Evolutionary conservation across 2,329 filamentous ascomycete genomes (phyloP).

Genomic region (Hymenoscyphus albidus): DNA sequence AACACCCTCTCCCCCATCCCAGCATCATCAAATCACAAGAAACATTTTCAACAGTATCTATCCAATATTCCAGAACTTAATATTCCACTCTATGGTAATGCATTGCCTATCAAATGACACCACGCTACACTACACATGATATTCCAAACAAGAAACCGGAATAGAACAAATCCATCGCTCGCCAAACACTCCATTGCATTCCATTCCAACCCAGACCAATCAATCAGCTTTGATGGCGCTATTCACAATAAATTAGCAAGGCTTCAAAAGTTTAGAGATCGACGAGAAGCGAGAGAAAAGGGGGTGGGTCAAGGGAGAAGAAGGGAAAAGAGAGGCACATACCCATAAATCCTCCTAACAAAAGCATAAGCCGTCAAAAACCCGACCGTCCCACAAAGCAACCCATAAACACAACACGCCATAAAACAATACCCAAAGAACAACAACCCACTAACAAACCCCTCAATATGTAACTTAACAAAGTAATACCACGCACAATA

Average conservation of each 20-base stretch:
- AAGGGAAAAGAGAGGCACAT: constrained; percentile 37
- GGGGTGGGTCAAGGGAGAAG: neutral
- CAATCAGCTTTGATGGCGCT: constrained; percentile 2
- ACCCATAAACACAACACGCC: constrained; percentile 74
- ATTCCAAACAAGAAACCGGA: neutral
- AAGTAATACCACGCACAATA: constrained; percentile 85
- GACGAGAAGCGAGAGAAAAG: neutral
- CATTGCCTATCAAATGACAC: neutral
- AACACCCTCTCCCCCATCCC: too few species aligned
- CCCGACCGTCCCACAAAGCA: constrained; percentile 78
- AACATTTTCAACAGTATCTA: too few species aligned
- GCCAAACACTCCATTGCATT: too few species aligned
- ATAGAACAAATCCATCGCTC: neutral
- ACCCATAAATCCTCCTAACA: constrained; percentile 78
- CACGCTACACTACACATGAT: neutral
- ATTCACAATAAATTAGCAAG: neutral
- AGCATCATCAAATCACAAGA: too few species aligned
- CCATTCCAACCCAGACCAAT: neutral
- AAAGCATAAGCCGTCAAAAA: constrained; percentile 83
- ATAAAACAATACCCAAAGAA: constrained; percentile 85
- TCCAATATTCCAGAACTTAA: too few species aligned
- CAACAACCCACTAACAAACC: constrained; percentile 72
- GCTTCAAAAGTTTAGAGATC: neutral
- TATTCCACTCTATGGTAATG: too few species aligned
- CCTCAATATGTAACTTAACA: constrained; percentile 74